Conservation (phyloP, 1,284 basidiomycete species). For the Fomitiporia mediterranea region DNA sequence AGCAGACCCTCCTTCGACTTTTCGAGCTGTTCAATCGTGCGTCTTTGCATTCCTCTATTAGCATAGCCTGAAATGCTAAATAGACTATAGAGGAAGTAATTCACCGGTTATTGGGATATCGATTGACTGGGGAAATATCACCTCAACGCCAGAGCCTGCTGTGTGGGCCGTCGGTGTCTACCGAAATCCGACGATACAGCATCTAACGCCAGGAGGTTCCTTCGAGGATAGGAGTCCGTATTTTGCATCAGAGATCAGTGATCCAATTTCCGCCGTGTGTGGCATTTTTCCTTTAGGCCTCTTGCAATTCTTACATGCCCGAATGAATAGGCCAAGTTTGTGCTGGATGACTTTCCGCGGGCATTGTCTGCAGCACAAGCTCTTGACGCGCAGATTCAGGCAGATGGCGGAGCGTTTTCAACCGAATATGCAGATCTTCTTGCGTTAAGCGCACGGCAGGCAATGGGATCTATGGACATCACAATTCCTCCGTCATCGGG, state of each 20-base stretch:
- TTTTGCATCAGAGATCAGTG: conserved; percentile 29
- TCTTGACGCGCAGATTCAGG: conserved; percentile 36
- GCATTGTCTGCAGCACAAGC: conserved; percentile 29
- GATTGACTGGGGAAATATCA: conserved; percentile 28
- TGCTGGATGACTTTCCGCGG: conserved; percentile 35
- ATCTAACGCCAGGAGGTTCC: conserved; percentile 24
- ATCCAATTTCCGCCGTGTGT: neutral
- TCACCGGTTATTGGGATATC: conserved; percentile 35
- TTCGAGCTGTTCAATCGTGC: neutral
- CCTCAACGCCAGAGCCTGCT: conserved; percentile 26
- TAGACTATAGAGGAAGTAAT: conserved; percentile 12
- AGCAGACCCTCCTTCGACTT: conserved; percentile 1
- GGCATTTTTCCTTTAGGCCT: neutral
- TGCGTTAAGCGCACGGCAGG: conserved; percentile 36
- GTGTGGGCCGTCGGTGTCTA: conserved; percentile 39
- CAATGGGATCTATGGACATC: conserved; percentile 37
- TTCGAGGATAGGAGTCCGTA: conserved; percentile 29
- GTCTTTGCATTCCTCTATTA: neutral
- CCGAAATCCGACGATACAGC: conserved; percentile 36
- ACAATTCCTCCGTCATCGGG: conserved; percentile 29
- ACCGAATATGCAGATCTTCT: conserved; percentile 37
- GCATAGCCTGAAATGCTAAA: neutral
- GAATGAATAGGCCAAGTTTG: conserved; percentile 29
- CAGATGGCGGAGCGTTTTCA: conserved; percentile 28
- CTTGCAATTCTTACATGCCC: neutral